Evolutionary conservation across 2,329 filamentous ascomycete species (phyloP).

Genomic region (Fusarium graminum): DNA sequence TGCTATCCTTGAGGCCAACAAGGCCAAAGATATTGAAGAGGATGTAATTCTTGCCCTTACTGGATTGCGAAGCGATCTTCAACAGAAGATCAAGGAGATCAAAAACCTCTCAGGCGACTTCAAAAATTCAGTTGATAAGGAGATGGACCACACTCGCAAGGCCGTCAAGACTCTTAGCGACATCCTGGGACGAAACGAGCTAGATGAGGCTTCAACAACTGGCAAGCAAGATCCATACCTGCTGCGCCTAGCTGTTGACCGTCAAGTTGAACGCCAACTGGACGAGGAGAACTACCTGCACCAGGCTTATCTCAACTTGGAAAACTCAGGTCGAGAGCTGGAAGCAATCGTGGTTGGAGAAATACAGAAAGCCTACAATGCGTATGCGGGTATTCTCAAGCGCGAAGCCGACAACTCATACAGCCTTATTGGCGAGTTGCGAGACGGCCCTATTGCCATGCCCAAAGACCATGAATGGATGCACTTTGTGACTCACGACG

Average conservation of each 20-base stretch:
- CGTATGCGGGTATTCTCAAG: slow-evolving; percentile 90
- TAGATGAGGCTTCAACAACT: slow-evolving; percentile 77
- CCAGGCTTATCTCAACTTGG: slow-evolving; percentile 93
- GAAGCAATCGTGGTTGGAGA: slow-evolving; percentile 97
- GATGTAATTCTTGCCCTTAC: slow-evolving; percentile 91
- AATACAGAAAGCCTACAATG: slow-evolving; percentile 97
- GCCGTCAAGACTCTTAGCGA: slow-evolving; percentile 87
- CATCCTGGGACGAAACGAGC: slow-evolving; percentile 80
- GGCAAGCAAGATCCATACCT: slow-evolving; percentile 95
- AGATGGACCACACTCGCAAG: slow-evolving; percentile 86
- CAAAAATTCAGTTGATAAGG: slow-evolving; percentile 95
- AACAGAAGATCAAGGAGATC: slow-evolving; percentile 98
- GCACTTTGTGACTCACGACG: slow-evolving; percentile 81
- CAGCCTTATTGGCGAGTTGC: slow-evolving; percentile 82
- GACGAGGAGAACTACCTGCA: slow-evolving; percentile 98
- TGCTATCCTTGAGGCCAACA: slow-evolving; percentile 83
- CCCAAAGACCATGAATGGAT: slow-evolving; percentile 94
- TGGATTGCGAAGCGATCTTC: slow-evolving; percentile 86
- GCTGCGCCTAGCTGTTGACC: slow-evolving; percentile 85
- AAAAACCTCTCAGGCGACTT: slow-evolving; percentile 94
- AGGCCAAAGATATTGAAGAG: slow-evolving; percentile 89
- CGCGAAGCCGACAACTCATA: slow-evolving; percentile 88
- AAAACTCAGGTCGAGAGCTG: slow-evolving; percentile 92
- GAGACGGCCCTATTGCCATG: slow-evolving; percentile 89
- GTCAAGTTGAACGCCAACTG: slow-evolving; percentile 90